Conservation (phyloP, 1,139 yeast species). For the Hyphopichia fennica region DNA sequence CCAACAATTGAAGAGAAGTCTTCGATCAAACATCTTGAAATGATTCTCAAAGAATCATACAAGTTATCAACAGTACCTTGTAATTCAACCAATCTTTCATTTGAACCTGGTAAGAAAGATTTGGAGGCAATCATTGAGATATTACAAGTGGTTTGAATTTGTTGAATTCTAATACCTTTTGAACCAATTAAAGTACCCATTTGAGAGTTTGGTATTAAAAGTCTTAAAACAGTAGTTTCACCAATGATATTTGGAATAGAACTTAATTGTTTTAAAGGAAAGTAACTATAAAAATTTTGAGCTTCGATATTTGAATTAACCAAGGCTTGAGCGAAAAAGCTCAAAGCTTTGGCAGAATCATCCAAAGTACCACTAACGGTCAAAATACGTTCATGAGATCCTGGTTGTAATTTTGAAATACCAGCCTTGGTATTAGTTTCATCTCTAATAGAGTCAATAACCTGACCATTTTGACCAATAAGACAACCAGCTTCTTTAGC, state of each 20-base stretch:
- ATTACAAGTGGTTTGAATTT: constrained; percentile 66
- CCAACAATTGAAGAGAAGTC: constrained; percentile 69
- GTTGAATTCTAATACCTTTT: constrained; percentile 79
- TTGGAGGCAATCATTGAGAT: constrained; percentile 89
- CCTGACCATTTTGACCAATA: constrained; percentile 84
- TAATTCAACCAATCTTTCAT: constrained; percentile 85
- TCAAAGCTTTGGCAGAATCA: constrained; percentile 70
- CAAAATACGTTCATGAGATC: constrained; percentile 81
- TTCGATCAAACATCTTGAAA: constrained; percentile 73
- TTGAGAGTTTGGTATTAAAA: constrained; percentile 81
- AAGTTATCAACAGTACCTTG: constrained; percentile 77
- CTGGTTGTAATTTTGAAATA: constrained; percentile 77
- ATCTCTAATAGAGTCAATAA: constrained; percentile 76
- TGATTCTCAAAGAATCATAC: constrained; percentile 56
- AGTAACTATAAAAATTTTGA: constrained; percentile 45
- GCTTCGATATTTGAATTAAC: constrained; percentile 34
- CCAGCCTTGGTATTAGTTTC: constrained; percentile 86
- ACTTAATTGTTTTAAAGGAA: constrained; percentile 63
- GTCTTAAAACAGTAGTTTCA: constrained; percentile 59
- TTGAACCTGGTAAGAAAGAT: constrained; percentile 78
- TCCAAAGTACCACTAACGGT: constrained; percentile 81
- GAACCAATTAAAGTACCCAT: constrained; percentile 92
- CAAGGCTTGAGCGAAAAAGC: constrained; percentile 70
- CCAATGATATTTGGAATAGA: constrained; percentile 52
- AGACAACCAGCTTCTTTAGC: constrained; percentile 90